These are phyloP conservation scores for Sphagnurus paluster DNA, from an alignment of 1,284 basidiomycete species.

Conservation along the genomic window DNA sequence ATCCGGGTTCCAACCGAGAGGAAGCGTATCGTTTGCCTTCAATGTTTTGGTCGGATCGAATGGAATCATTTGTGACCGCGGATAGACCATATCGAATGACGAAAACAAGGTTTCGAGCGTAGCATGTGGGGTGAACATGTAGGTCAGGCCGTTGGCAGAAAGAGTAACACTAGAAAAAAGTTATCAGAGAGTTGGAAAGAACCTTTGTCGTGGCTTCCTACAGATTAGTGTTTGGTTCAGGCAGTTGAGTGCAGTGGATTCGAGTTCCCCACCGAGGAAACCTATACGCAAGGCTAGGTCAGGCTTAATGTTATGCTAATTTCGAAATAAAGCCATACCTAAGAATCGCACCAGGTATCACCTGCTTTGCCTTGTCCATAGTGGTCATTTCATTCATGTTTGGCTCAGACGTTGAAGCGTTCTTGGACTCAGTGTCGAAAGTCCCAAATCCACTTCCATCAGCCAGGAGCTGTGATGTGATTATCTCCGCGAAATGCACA, in stretches of 20 bases:
- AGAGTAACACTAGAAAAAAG: not conserved
- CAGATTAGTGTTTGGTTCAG: conserved; percentile 31
- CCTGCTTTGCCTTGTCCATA: conserved; percentile 6
- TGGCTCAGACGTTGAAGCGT: conserved; percentile 17
- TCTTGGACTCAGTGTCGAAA: conserved; percentile 28
- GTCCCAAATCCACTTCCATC: conserved; percentile 38
- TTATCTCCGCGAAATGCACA: conserved; percentile 39
- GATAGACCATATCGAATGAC: conserved; percentile 30
- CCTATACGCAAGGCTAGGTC: conserved; percentile 20
- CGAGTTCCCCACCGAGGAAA: conserved; percentile 45
- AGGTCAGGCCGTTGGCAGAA: conserved; percentile 31
- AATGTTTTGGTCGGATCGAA: conserved; percentile 21
- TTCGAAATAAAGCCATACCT: conserved; percentile 20
- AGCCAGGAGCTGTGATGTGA: conserved; percentile 31
- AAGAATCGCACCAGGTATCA: conserved; percentile 27
- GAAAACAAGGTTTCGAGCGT: conserved; percentile 32
- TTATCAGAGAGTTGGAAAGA: conserved; percentile 2
- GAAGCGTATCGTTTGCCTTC: conserved; percentile 24
- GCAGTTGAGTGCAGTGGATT: conserved; percentile 36
- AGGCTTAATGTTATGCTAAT: not conserved
- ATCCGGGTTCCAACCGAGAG: conserved; percentile 21
- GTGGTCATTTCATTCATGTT: conserved; percentile 1
- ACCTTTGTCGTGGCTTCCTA: conserved; percentile 21
- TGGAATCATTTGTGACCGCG: conserved; percentile 21
- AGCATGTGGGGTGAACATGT: conserved; percentile 36